Conservation (phyloP, 164 flowering plant species). For the grape (Vitis vinifera) region ASM3070453v1 NC_081807.1:18336501-18337000, state of each 20-base stretch:
- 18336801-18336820: too few relatives aligned
- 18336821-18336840: too few relatives aligned
- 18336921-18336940: constrained; percentile 14
- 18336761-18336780: constrained; percentile 75
- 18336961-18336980: constrained; percentile 1
- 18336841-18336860: too few relatives aligned
- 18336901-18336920: constrained; percentile 15
- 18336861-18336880: too few relatives aligned
- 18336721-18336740: constrained; percentile 97
- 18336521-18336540: too few relatives aligned
- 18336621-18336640: too few relatives aligned
- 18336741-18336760: constrained; percentile 99
- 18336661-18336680: constrained; percentile 98
- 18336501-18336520: too few relatives aligned
- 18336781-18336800: constrained; percentile 46
- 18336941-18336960: constrained; percentile 19
- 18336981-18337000: constrained; percentile 10
- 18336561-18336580: too few relatives aligned
- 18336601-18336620: too few relatives aligned
- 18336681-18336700: constrained; percentile 93
- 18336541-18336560: too few relatives aligned
- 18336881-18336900: constrained; percentile 3
- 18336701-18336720: constrained; percentile 98
- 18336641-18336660: constrained; percentile 58
- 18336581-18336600: too few relatives aligned